These are phyloP conservation scores for Sporormia fimetaria DNA, from an alignment of 495 filamentous ascomycete genomes.

Conservation along the genomic window DNA sequence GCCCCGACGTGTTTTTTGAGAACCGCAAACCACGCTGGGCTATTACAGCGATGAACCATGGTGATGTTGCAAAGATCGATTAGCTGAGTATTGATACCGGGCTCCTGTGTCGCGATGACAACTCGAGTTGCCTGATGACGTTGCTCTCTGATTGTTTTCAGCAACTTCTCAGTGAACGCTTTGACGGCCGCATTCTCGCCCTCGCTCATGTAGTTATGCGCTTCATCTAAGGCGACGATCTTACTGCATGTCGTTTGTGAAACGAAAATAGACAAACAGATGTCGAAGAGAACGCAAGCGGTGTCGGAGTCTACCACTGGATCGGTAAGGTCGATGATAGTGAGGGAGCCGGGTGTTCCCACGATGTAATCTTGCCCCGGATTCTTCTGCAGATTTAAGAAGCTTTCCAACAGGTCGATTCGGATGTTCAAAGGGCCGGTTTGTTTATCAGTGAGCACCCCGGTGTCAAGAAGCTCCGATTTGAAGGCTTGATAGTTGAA, in stretches of 20 bases:
- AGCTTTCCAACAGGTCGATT: slow-evolving; percentile 37
- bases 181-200: slow-evolving; percentile 34
- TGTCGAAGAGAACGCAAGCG: slow-evolving; percentile 59
- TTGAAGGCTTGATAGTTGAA: slow-evolving; percentile 9
- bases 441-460: slow-evolving; percentile 30
- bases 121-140: slow-evolving; percentile 56
- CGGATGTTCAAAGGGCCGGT: slow-evolving; percentile 33
- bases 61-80: slow-evolving; percentile 63
- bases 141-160: slow-evolving; percentile 56
- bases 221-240: slow-evolving; percentile 49
- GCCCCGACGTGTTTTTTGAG: slow-evolving; percentile 49
- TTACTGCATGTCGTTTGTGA: slow-evolving; percentile 27
- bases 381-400: slow-evolving; percentile 39
- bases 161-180: slow-evolving; percentile 50
- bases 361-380: slow-evolving; percentile 18
- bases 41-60: slow-evolving; percentile 64
- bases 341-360: slow-evolving; percentile 43
- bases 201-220: slow-evolving; percentile 47
- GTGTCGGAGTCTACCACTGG: slow-evolving; percentile 53
- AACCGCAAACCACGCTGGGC: slow-evolving; percentile 54
- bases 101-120: slow-evolving; percentile 69
- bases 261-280: slow-evolving; percentile 33
- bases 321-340: slow-evolving; percentile 65
- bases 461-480: not conserved
- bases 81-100: slow-evolving; percentile 56